These are phyloP conservation scores for Aspergillus neotritici DNA, from an alignment of 2,329 filamentous ascomycete genomes.

Conservation along the genomic window DNA sequence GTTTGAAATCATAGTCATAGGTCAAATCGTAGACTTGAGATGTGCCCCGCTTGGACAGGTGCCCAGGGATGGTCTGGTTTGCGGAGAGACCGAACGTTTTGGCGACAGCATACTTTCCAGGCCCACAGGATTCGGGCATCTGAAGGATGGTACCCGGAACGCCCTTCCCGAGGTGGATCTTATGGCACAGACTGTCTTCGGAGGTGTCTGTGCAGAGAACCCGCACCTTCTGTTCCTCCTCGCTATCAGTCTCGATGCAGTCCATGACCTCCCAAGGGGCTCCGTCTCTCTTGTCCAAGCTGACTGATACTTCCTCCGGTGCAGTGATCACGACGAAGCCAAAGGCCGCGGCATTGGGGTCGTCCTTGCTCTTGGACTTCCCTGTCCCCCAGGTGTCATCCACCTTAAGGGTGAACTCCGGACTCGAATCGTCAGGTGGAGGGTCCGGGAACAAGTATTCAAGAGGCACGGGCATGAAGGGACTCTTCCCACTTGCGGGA, in stretches of 20 bases:
- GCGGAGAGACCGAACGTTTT: slow-evolving; percentile 21
- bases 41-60: slow-evolving; percentile 13
- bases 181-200: slow-evolving; percentile 33
- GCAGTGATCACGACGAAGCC: slow-evolving; percentile 6
- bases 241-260: slow-evolving; percentile 26
- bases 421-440: slow-evolving; percentile 20
- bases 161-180: slow-evolving; percentile 35
- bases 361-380: slow-evolving; percentile 21
- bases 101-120: slow-evolving; percentile 38
- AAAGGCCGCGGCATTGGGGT: slow-evolving; percentile 15
- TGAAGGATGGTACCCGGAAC: slow-evolving; percentile 36
- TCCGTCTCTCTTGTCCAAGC: slow-evolving; percentile 40
- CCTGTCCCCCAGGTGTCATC: slow-evolving; percentile 25
- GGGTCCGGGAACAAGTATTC: slow-evolving; percentile 30
- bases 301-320: slow-evolving; percentile 30
- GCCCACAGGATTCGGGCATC: slow-evolving; percentile 40
- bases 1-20: slow-evolving; percentile 39
- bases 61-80: slow-evolving; percentile 19
- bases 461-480: slow-evolving; percentile 5
- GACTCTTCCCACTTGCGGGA: slow-evolving; percentile 3
- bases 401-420: slow-evolving; percentile 25
- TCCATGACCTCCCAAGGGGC: slow-evolving; percentile 42
- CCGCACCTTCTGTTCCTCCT: slow-evolving; percentile 32
- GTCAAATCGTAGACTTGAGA: slow-evolving; percentile 31
- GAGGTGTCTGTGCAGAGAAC: slow-evolving; percentile 35